phyloP scores from a whole-genome alignment of 257 asterid genomes.

The Primulina huaijiensis region DNA sequence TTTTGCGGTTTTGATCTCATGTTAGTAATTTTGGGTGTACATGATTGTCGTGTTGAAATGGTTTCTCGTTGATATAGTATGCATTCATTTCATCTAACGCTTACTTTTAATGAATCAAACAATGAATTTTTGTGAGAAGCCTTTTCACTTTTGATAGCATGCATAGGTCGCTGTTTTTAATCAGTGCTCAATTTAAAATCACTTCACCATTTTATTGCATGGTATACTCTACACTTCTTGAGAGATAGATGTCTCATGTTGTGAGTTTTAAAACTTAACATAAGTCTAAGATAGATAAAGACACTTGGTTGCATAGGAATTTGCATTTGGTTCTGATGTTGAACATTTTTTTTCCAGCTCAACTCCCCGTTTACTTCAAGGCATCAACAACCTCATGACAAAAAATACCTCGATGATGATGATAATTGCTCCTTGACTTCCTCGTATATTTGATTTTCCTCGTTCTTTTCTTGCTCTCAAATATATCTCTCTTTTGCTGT shows the following conservation, averaged over 20 bases:
- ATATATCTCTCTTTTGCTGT: not conserved
- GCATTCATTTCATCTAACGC: not conserved
- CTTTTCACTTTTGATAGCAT: not conserved
- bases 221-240: not conserved
- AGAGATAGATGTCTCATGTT: not conserved
- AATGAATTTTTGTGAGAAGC: no score
- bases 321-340: not conserved
- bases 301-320: not conserved
- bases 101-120: no score
- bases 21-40: not conserved
- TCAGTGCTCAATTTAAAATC: not conserved
- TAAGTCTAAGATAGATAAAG: not conserved
- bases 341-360: not conserved
- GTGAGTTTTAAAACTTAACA: not conserved
- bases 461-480: not conserved
- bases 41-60: not conserved
- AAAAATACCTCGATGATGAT: not conserved
- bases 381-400: not conserved
- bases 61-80: not conserved
- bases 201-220: not conserved
- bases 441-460: not conserved
- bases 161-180: not conserved
- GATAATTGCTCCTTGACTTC: not conserved
- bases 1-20: not conserved
- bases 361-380: not conserved